Conservation (phyloP, 1,284 basidiomycete genomes). For the Apiotrichum montevideense region DNA sequence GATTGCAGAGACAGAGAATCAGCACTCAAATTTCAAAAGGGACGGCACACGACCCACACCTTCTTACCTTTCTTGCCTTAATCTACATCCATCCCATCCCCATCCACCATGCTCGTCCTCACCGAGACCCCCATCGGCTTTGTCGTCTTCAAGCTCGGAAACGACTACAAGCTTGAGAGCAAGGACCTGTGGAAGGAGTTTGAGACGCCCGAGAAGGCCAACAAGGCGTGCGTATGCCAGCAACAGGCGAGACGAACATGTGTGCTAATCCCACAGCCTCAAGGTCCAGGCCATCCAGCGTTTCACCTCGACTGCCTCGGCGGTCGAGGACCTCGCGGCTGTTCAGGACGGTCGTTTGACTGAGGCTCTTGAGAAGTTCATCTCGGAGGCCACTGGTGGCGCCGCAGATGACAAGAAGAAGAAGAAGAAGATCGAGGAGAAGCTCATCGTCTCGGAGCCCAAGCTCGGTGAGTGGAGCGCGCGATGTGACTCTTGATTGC, state of each 20-base stretch:
- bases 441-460: constrained; percentile 79
- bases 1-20: too few relatives aligned
- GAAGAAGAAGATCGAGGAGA: constrained; percentile 76
- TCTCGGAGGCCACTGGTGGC: constrained; percentile 74
- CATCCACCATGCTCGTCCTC: constrained; percentile 48
- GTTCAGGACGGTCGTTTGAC: constrained; percentile 88
- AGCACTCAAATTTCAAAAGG: too few relatives aligned
- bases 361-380: constrained; percentile 87
- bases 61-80: neutral
- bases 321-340: constrained; percentile 97
- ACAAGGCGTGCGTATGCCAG: constrained; percentile 66
- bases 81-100: neutral
- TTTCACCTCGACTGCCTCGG: constrained; percentile 90
- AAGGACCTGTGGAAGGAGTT: constrained; percentile 88
- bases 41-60: neutral
- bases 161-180: constrained; percentile 79
- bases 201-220: constrained; percentile 82
- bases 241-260: neutral
- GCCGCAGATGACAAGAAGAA: constrained; percentile 44
- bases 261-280: constrained; percentile 53
- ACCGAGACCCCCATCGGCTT: constrained; percentile 58
- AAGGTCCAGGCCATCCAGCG: constrained; percentile 94
- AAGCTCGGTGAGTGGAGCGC: constrained; percentile 65
- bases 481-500: neutral
- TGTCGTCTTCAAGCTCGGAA: constrained; percentile 94